Evolutionary conservation across 768 basidiomycete species (phyloP).

Genomic region (Dendrothele bispora): DNA sequence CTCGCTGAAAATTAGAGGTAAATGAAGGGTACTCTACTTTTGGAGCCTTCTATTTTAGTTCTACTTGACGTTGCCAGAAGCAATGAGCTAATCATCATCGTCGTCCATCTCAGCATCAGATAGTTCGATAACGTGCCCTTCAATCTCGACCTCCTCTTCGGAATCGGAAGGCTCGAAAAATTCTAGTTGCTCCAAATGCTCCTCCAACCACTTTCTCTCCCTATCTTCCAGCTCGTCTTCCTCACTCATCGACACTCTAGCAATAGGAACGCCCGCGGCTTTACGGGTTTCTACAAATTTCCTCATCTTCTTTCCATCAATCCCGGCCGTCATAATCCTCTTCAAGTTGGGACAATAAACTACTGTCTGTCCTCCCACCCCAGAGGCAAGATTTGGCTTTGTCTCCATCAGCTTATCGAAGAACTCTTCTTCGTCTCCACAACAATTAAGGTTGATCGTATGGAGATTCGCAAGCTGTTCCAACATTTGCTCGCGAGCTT

Average conservation of each 20-base stretch:
- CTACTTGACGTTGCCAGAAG: too few species aligned
- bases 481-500: constrained; percentile 38
- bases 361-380: constrained; percentile 12
- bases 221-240: constrained; percentile 37
- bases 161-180: constrained; percentile 58
- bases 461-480: constrained; percentile 51
- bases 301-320: constrained; percentile 41
- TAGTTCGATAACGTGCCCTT: constrained; percentile 26
- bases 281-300: constrained; percentile 43
- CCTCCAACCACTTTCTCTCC: constrained; percentile 52
- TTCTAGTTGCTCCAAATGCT: constrained; percentile 50
- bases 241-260: constrained; percentile 42
- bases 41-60: too few species aligned
- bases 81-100: too few species aligned
- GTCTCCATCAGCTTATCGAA: constrained; percentile 25
- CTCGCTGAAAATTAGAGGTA: too few species aligned
- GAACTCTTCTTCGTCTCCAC: constrained; percentile 25
- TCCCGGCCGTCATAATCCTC: constrained; percentile 44
- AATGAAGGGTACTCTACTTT: too few species aligned
- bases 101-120: constrained; percentile 26
- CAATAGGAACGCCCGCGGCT: constrained; percentile 44
- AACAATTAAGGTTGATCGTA: constrained; percentile 34
- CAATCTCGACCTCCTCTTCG: constrained; percentile 41
- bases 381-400: constrained; percentile 10
- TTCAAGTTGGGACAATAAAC: constrained; percentile 52